Evolutionary conservation across 352 stramenopile species (phyloP).

Genomic region (Pythium rishiriense): DNA sequence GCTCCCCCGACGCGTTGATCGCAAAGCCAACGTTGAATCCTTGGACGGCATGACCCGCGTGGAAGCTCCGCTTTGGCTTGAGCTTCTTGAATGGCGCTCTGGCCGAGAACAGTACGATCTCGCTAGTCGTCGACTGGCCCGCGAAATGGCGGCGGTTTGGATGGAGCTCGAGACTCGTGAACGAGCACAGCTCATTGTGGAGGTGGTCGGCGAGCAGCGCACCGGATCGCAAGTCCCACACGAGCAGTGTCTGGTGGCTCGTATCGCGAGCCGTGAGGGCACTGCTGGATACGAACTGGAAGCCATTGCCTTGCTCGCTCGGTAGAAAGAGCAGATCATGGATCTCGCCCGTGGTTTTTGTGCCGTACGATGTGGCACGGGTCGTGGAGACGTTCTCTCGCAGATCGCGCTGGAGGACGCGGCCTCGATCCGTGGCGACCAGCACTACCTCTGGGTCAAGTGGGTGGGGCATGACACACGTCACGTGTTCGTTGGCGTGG

Average conservation of each 20-base stretch:
- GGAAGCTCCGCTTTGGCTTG: conserved; percentile 27
- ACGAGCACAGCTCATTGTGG: conserved; percentile 44
- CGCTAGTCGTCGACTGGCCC: conserved; percentile 46
- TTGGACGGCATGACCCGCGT: conserved; percentile 37
- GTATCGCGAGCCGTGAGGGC: conserved; percentile 37
- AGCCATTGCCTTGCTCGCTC: neutral
- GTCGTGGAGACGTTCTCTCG: conserved; percentile 14
- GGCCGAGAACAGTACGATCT: conserved; percentile 44
- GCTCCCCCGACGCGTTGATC: conserved; percentile 43
- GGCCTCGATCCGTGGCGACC: conserved; percentile 9
- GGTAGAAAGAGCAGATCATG: conserved; percentile 60
- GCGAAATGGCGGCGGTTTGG: conserved; percentile 40
- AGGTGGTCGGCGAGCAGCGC: conserved; percentile 51
- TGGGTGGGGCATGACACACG: neutral
- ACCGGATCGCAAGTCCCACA: conserved; percentile 57
- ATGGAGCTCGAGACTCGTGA: conserved; percentile 48
- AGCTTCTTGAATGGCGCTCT: conserved; percentile 45
- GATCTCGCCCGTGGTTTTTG: conserved; percentile 42
- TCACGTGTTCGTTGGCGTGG: conserved; percentile 9
- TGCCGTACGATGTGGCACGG: conserved; percentile 13
- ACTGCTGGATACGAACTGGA: conserved; percentile 55
- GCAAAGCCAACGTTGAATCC: conserved; percentile 54
- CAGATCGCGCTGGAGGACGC: conserved; percentile 34
- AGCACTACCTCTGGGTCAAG: conserved; percentile 8
- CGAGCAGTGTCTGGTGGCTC: conserved; percentile 63